Evolutionary conservation across 2,329 filamentous ascomycete genomes (phyloP), one percentile per base, ranked within the genome.

Genomic region (Trichophaea hybrida): DNA sequence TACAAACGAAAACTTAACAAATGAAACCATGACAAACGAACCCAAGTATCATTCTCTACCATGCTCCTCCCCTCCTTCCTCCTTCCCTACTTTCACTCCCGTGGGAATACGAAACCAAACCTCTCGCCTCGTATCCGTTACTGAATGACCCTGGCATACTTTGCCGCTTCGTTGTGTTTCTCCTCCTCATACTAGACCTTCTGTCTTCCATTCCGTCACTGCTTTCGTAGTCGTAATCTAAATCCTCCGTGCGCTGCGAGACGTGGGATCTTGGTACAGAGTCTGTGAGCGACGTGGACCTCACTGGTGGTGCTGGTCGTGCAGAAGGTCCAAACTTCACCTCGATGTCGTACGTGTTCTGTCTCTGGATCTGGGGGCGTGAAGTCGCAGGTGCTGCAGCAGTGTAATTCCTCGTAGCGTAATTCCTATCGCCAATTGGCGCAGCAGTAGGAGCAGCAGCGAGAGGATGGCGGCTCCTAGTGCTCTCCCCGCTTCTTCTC

Each of bases 341-440:
- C 43, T 57, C 55, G 15, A 57, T 50, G 31, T 56, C 53, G n/a
- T 56, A 56, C 8, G 55, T 57, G 44, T 57, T 57, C 17, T 57
- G 40, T n/a, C 40, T n/a, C 24, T 13, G 10, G 31, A 32, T 48
- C n/a, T 34, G 40, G n/a, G 52, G 52, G n/a, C 52, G 52, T 17
- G 52, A 3, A 35, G 44, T 3, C 8, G 40, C 12, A n/a, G 55
- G 15, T 24, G 34, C 35, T 12, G 15, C 48, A 4, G 48, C n/a
- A 17, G 51, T 35, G 5, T 38, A 15, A 33, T 54, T 34, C n/a
- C 34, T 34, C 5, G 5, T 24, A 32, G n/a, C n/a, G 48, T 43
- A 24, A 5, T 17, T 13, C 12, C 48, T 51, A 24, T 54, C 46
- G 31, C n/a, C 35, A 15, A 54, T 6, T 13, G 10, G 46, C 46